Evolutionary conservation across 495 filamentous ascomycete species (phyloP), one percentile per base, ranked within the genome.

Genomic region (Jackrogersella minutella): DNA sequence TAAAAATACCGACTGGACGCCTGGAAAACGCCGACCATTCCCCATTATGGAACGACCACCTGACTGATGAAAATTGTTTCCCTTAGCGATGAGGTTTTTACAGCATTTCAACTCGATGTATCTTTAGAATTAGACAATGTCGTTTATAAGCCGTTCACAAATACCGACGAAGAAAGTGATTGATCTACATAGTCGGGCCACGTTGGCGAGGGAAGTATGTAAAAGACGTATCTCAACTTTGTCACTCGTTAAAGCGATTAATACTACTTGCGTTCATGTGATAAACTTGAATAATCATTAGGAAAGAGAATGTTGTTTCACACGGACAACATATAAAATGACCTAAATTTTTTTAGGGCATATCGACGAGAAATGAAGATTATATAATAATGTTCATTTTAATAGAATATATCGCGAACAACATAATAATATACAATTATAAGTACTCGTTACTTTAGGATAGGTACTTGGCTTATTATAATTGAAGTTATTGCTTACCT

Each of bases 1-100:
- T 56, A 67, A 62, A 61, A 67, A 47, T 57, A 33, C 34, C 43
- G 64, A 55, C 64, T 50, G 56, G 63, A 56, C 41, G 43, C 51
- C 31, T 46, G 64, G 31, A 54, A 68, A 53, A 62, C 37, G 58
- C 59, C 58, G 52, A 61, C 31, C 44, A 39, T 62, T 57, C 64
- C 44, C 64, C 58, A 68, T 68, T 68, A 53, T 62, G 58, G 64
- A 39, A 58, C 64, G 51, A 67, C 58, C 59, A 63, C 59, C 65
- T 68, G 65, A 68, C 58, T 63, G 51, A 50, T 31, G 28, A 57
- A 57, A 68, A 58, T 62, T 58, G 52, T 52, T 58, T 51, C 52
- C 19, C 40, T 46, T 19, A 37, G 13, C 34, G 40, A 43, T 19
- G 26, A 31, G 30, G 31, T 50, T 58, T 63, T 53, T 63, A 19